phyloP scores from a whole-genome alignment of 2,329 filamentous ascomycete genomes.

The Neonectria sp. region DNA sequence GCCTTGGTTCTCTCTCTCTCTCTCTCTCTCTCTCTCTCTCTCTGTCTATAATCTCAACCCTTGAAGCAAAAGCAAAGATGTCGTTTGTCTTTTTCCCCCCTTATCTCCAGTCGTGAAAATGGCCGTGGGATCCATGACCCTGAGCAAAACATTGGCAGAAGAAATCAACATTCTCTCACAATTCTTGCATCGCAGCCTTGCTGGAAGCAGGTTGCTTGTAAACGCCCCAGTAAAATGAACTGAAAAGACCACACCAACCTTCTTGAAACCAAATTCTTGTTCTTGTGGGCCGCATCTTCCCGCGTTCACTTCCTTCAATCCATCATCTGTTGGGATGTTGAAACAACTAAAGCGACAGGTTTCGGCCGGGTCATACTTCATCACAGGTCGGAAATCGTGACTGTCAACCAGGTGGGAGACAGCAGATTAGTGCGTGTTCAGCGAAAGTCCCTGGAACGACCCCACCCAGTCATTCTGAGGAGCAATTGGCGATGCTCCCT shows the following conservation, averaged over 20 bases:
- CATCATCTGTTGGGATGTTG: constrained; percentile 22
- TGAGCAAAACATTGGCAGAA: constrained; percentile 43
- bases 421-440: constrained; percentile 70
- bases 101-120: constrained; percentile 42
- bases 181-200: constrained; percentile 30
- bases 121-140: constrained; percentile 44
- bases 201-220: constrained; percentile 31
- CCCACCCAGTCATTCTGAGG: constrained; percentile 73
- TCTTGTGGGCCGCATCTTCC: constrained; percentile 24
- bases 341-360: background rate
- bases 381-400: constrained; percentile 13
- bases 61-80: constrained; percentile 49
- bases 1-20: constrained; percentile 50
- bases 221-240: constrained; percentile 41
- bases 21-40: constrained; percentile 55
- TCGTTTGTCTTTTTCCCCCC: constrained; percentile 45
- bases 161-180: constrained; percentile 41
- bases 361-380: constrained; percentile 8
- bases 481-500: constrained; percentile 59
- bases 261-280: constrained; percentile 29
- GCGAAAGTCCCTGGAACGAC: constrained; percentile 79
- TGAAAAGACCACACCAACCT: constrained; percentile 34
- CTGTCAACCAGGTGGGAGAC: constrained; percentile 22
- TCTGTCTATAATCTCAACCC: constrained; percentile 56
- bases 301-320: constrained; percentile 27